Evolutionary conservation across 2,329 filamentous ascomycete genomes (phyloP).

Genomic region (Trichoderma atroviride): DNA sequence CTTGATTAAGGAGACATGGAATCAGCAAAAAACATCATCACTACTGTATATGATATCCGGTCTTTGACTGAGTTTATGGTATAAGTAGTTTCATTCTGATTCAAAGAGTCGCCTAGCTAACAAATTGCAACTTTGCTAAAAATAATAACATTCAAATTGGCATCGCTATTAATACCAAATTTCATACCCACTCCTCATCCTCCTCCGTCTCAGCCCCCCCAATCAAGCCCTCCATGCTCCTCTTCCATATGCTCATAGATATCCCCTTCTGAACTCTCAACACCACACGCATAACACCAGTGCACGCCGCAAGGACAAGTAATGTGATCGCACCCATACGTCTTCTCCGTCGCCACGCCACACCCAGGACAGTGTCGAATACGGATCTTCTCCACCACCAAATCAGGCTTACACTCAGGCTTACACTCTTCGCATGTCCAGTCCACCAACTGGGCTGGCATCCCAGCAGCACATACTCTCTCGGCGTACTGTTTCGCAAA

Average conservation of each 20-base stretch:
- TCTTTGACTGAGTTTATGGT: no score
- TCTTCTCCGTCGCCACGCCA: slow-evolving; percentile 41
- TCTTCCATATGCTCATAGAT: slow-evolving; percentile 45
- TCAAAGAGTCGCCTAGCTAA: not conserved
- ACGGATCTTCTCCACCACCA: not conserved
- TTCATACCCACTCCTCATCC: not conserved
- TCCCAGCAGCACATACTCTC: slow-evolving; percentile 48
- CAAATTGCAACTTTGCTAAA: not conserved
- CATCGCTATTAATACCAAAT: no score
- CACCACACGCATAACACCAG: slow-evolving; percentile 48
- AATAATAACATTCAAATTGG: not conserved
- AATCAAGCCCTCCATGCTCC: slow-evolving; percentile 39
- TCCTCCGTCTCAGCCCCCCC: slow-evolving; percentile 25
- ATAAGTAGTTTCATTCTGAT: not conserved
- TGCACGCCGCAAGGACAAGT: slow-evolving; percentile 41
- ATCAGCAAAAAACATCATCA: no score
- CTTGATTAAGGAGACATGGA: no score
- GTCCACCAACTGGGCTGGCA: slow-evolving; percentile 39
- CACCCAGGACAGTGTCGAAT: slow-evolving; percentile 44
- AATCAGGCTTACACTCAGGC: slow-evolving; percentile 32
- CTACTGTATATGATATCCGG: no score
- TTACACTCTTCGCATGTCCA: slow-evolving; percentile 50
- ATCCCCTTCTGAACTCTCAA: slow-evolving; percentile 29
- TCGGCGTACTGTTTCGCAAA: slow-evolving; percentile 47
- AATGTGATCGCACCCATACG: slow-evolving; percentile 46